A percentile compares a stretch with the other conserved stretches of the same genome.
Evolutionary conservation across 2,329 filamentous ascomycete species (phyloP).

Genomic region (Stenocarpella maydis): DNA sequence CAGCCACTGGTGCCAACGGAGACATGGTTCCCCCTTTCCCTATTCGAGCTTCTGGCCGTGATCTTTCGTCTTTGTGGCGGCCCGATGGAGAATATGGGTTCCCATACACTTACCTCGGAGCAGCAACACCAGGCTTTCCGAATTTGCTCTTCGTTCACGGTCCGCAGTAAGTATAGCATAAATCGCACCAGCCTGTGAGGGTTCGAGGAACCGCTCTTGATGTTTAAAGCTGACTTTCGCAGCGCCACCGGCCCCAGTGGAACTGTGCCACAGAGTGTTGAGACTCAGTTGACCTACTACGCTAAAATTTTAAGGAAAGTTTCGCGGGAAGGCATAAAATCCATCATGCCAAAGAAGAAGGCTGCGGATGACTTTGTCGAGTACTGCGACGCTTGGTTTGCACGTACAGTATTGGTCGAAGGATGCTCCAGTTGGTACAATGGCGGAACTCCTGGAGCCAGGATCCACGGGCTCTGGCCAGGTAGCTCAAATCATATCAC

Average conservation of each 20-base stretch:
- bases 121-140: constrained; percentile 70
- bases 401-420: constrained; percentile 63
- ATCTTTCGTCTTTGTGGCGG: constrained; percentile 65
- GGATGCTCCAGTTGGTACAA: constrained; percentile 76
- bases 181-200: too few relatives aligned
- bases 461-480: constrained; percentile 75
- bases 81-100: constrained; percentile 64
- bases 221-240: not conserved
- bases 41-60: constrained; percentile 61
- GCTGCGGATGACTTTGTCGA: constrained; percentile 72
- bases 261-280: constrained; percentile 72
- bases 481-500: constrained; percentile 71
- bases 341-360: constrained; percentile 62
- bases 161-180: constrained; percentile 52
- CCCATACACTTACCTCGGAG: constrained; percentile 73
- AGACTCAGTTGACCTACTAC: constrained; percentile 71
- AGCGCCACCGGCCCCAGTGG: constrained; percentile 63
- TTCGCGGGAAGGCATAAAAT: constrained; percentile 70
- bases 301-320: constrained; percentile 74
- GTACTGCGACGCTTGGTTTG: constrained; percentile 65
- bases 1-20: constrained; percentile 72
- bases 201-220: too few relatives aligned
- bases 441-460: constrained; percentile 65
- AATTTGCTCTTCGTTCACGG: constrained; percentile 73
- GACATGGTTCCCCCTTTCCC: constrained; percentile 67